Conservation (phyloP, 2,329 filamentous ascomycete genomes). For the Aspergillus novoparasiticus region DNA sequence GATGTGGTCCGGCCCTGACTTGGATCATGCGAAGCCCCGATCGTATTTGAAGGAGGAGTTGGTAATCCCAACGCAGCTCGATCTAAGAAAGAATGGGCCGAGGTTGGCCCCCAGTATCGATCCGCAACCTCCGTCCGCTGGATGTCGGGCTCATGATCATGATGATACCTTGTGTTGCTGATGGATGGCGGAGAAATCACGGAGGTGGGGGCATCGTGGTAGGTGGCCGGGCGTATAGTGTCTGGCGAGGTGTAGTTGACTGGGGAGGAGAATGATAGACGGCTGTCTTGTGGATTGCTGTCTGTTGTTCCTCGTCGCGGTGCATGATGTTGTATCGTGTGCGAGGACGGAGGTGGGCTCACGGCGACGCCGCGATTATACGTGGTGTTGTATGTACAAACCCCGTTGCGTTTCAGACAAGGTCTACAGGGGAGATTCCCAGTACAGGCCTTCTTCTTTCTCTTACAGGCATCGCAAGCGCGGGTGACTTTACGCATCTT, state of each 20-base stretch:
- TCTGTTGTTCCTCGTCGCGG: neutral
- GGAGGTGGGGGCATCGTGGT: neutral
- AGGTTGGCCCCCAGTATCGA: conserved; percentile 28
- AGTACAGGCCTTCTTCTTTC: conserved; percentile 28
- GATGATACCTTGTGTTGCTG: neutral
- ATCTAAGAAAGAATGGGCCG: conserved; percentile 27
- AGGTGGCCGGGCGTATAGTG: neutral
- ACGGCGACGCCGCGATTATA: conserved; percentile 26
- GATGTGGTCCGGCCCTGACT: conserved; percentile 9
- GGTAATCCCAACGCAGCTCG: conserved; percentile 22
- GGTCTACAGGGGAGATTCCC: conserved; percentile 26
- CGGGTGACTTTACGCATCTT: conserved; percentile 29
- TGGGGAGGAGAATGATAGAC: neutral
- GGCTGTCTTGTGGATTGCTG: neutral
- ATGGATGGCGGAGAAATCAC: neutral
- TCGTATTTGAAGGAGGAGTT: conserved; percentile 13
- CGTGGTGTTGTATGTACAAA: conserved; percentile 24
- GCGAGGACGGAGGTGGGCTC: conserved; percentile 20
- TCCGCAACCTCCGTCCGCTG: conserved; percentile 16
- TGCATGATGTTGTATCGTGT: neutral
- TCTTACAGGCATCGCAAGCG: conserved; percentile 28
- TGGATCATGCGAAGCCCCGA: neutral
- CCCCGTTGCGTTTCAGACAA: conserved; percentile 17
- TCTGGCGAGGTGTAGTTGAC: neutral
- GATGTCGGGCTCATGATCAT: neutral